These are phyloP conservation scores for Quercus robur DNA, from an alignment of 306 rosid species.

Conservation along the genomic window DNA sequence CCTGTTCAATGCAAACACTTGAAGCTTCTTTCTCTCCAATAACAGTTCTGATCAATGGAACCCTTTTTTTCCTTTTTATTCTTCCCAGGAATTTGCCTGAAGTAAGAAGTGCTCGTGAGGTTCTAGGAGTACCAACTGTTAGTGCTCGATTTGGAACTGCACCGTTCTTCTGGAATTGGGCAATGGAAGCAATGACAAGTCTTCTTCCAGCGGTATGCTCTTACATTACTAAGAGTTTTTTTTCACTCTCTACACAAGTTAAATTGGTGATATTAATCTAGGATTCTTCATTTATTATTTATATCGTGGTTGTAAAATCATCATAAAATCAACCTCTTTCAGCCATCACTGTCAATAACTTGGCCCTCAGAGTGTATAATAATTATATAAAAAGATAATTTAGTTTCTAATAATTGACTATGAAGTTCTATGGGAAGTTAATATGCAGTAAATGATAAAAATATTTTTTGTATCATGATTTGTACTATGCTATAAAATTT, in stretches of 20 bases:
- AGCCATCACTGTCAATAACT: background rate
- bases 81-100: slow-evolving; percentile 88
- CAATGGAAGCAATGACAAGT: slow-evolving; percentile 76
- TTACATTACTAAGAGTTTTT: slow-evolving; percentile 3
- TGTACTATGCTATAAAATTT: background rate
- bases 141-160: slow-evolving; percentile 97
- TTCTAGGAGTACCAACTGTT: slow-evolving; percentile 83
- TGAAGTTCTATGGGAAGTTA: background rate
- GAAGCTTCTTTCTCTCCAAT: background rate
- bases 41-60: background rate
- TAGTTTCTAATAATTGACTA: background rate
- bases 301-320: background rate
- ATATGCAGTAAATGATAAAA: background rate
- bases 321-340: background rate
- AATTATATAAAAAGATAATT: background rate
- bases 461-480: background rate
- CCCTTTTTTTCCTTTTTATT: background rate
- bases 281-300: background rate
- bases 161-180: slow-evolving; percentile 98
- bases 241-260: background rate
- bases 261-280: background rate
- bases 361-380: background rate
- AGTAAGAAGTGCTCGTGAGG: slow-evolving; percentile 81
- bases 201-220: slow-evolving; percentile 64
- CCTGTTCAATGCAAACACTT: background rate